Base-by-base conservation (phyloP, 129 eudicot genomes). In the Pulicaria dysenterica region DNA sequence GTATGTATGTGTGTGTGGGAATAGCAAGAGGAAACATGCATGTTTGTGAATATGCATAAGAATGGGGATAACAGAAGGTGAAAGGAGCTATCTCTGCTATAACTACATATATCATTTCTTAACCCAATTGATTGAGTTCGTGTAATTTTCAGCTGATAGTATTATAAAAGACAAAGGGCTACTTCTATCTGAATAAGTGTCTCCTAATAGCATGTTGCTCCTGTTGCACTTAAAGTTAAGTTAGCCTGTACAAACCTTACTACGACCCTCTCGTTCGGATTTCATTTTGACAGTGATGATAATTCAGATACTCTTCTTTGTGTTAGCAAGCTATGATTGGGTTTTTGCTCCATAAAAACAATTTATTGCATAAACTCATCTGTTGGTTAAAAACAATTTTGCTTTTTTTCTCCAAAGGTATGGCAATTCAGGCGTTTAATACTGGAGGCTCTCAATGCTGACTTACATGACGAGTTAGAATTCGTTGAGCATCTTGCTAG, bases 351-450 rank as follows among this genome's bases (percentile, higher is more conserved):
- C 54, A 47, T 49, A 5, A 17, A 39, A 12, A 39, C 36, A 45
- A 12, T 68, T 44, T 69, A 1, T 7, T 36, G 40, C 37, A 36
- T 51, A 1, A 59, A 34, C 1, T 47, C 31, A 5, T 34, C 44
- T 49, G 9, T 47, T 42, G 69, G 36, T 14, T 13, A 16, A 48
- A 31, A 14, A 40, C 31, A 67, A 74, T 16, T 36, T 53, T 70
- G 17, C 64, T 55, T 58, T 48, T 50, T 60, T 73, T 19, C 67
- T 57, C 58, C 10, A 8, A 78, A 92, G 97, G 92, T 92, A 37
- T 92, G 97, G 97, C 96, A 92, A 77, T 92, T 92, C 78, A 79
- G 97, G 77, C 93, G 97, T 47, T 64, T 88, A 49, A 72, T 89
- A 73, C 87, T 92, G 7, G 96, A 92, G 86, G 81, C 96, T 55